These are phyloP conservation scores for Cladosporium sp. DNA, from an alignment of 2,329 filamentous ascomycete species.

Conservation along the genomic window DNA sequence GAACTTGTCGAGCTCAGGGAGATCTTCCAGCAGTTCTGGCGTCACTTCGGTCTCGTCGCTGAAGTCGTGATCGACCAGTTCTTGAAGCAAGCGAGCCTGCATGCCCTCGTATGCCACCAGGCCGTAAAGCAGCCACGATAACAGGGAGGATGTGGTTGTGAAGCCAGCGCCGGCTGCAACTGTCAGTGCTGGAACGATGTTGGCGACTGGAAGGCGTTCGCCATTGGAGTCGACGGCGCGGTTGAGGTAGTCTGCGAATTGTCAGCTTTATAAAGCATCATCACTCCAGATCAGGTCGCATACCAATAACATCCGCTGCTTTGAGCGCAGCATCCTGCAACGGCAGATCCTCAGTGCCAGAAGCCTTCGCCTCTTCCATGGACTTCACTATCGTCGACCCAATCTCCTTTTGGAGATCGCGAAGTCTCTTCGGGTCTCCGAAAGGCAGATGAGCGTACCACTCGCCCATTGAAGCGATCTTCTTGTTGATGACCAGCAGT, in stretches of 20 bases:
- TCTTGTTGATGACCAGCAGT: slow-evolving; percentile 60
- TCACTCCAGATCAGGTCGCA: neutral
- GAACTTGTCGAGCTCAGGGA: slow-evolving; percentile 59
- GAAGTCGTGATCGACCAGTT: slow-evolving; percentile 50
- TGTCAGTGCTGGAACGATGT: slow-evolving; percentile 48
- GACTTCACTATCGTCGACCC: slow-evolving; percentile 40
- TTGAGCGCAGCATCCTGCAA: slow-evolving; percentile 43
- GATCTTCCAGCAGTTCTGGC: slow-evolving; percentile 42
- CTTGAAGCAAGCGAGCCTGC: slow-evolving; percentile 61
- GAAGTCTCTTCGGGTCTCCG: slow-evolving; percentile 55
- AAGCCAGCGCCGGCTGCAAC: slow-evolving; percentile 62
- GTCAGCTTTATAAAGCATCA: slow-evolving; percentile 28
- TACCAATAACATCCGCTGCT: slow-evolving; percentile 29
- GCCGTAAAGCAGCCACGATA: slow-evolving; percentile 61
- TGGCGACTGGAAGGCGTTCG: slow-evolving; percentile 53
- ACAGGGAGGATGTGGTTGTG: slow-evolving; percentile 60
- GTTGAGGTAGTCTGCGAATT: slow-evolving; percentile 52
- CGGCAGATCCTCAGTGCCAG: slow-evolving; percentile 39
- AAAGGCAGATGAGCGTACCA: slow-evolving; percentile 63
- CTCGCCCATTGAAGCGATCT: slow-evolving; percentile 54
- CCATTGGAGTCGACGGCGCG: slow-evolving; percentile 59
- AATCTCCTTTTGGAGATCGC: slow-evolving; percentile 29
- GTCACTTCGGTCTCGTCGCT: slow-evolving; percentile 41
- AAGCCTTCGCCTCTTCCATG: slow-evolving; percentile 43
- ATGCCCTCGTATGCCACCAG: slow-evolving; percentile 57